phyloP scores from a whole-genome alignment of 2,329 filamentous ascomycete species.

The Teratosphaeria destructans region DNA sequence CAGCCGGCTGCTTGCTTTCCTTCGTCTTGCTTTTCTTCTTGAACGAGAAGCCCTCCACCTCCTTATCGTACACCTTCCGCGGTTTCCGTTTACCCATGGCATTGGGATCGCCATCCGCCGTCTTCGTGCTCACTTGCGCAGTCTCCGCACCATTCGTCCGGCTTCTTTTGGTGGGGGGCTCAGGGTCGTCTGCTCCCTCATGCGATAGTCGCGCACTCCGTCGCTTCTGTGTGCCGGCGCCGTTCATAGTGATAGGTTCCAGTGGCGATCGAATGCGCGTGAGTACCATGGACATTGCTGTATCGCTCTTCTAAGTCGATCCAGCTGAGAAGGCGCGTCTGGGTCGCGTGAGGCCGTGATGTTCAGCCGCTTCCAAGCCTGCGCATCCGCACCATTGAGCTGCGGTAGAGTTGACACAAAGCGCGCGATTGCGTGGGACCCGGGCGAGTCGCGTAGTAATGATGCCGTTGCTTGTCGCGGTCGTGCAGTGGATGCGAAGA shows the following conservation, averaged over 20 bases:
- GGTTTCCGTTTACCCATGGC: slow-evolving; percentile 26
- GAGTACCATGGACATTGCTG: slow-evolving; percentile 27
- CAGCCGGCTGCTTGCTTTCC: slow-evolving; percentile 22
- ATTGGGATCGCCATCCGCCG: slow-evolving; percentile 21
- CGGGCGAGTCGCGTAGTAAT: slow-evolving; percentile 10
- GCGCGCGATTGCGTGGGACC: slow-evolving; percentile 9
- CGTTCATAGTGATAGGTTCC: slow-evolving; percentile 38
- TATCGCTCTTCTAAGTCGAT: background rate
- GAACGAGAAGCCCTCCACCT: slow-evolving; percentile 40
- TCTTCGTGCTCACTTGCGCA: slow-evolving; percentile 28
- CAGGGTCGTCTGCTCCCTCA: slow-evolving; percentile 34
- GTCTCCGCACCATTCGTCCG: slow-evolving; percentile 27
- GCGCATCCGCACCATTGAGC: slow-evolving; percentile 1
- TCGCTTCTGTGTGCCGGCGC: slow-evolving; percentile 36
- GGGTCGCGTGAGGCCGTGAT: slow-evolving; percentile 3
- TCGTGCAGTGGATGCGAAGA: background rate
- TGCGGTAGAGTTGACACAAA: background rate
- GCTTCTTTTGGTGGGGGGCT: slow-evolving; percentile 33
- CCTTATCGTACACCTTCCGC: slow-evolving; percentile 28
- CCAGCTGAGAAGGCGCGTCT: slow-evolving; percentile 7
- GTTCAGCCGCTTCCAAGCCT: slow-evolving; percentile 2
- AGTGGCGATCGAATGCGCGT: slow-evolving; percentile 29
- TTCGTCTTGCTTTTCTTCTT: slow-evolving; percentile 28
- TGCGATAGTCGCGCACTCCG: slow-evolving; percentile 34
- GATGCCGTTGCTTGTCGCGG: slow-evolving; percentile 6